phyloP scores from a whole-genome alignment of 1,139 yeast species.

The Wickerhamomyces sp. region DNA sequence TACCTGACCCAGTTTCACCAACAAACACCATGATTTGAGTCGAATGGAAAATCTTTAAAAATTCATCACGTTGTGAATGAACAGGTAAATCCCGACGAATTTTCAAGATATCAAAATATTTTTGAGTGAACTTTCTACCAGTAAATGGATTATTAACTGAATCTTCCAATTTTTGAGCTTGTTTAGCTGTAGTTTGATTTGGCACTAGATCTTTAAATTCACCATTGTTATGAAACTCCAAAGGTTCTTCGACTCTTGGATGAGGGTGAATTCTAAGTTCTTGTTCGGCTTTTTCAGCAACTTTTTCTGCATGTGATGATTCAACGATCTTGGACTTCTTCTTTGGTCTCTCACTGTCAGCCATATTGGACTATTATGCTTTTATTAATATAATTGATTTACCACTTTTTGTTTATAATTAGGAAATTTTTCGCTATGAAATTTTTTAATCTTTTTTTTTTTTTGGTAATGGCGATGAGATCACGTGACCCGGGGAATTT shows the following conservation, averaged over 20 bases:
- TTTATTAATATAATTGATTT: background rate
- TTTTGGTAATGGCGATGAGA: background rate
- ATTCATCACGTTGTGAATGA: conserved; percentile 88
- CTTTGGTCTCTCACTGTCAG: conserved; percentile 30
- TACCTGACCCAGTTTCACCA: conserved; percentile 98
- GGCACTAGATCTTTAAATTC: conserved; percentile 52
- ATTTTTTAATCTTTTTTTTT: no score
- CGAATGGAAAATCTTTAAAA: conserved; percentile 72
- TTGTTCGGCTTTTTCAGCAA: conserved; percentile 55
- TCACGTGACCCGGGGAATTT: no score
- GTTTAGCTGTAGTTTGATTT: conserved; percentile 68
- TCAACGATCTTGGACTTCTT: conserved; percentile 39
- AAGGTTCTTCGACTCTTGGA: conserved; percentile 22
- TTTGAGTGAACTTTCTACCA: conserved; percentile 52
- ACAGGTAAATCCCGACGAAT: conserved; percentile 87
- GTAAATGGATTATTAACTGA: conserved; percentile 75
- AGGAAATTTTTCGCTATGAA: background rate
- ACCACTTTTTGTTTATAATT: background rate
- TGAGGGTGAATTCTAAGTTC: conserved; percentile 28
- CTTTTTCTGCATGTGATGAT: conserved; percentile 46
- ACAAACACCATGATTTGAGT: conserved; percentile 97
- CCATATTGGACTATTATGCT: conserved; percentile 5
- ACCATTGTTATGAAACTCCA: conserved; percentile 41
- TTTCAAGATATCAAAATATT: conserved; percentile 73
- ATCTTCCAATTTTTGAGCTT: conserved; percentile 62